A percentile compares a stretch with the other conserved stretches of the same genome.
phyloP scores from a whole-genome alignment of 768 basidiomycete species.

The Boletellus emodensis region DNA sequence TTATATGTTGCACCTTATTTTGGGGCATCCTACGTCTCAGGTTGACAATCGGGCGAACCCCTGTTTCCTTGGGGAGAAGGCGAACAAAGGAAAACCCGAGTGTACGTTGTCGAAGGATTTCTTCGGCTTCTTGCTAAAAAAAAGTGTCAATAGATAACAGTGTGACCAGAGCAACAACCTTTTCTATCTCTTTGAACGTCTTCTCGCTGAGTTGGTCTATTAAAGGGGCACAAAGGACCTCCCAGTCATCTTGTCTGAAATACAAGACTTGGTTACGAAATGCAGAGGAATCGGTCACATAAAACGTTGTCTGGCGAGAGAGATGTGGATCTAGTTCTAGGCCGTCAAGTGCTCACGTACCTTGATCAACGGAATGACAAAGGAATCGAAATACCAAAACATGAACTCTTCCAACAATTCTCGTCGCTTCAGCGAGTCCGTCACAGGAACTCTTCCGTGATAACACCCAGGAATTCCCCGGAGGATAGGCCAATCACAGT shows the following conservation, averaged over 20 bases:
- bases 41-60: slow-evolving; percentile 93
- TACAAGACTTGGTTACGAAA: slow-evolving; percentile 82
- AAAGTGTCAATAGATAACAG: background rate
- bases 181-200: slow-evolving; percentile 67
- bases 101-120: slow-evolving; percentile 63
- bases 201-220: slow-evolving; percentile 65
- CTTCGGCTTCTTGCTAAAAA: slow-evolving; percentile 57
- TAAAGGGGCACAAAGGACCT: slow-evolving; percentile 74
- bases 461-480: slow-evolving; percentile 31
- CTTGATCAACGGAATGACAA: slow-evolving; percentile 73
- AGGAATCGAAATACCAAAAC: slow-evolving; percentile 93
- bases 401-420: slow-evolving; percentile 83
- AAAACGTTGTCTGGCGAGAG: slow-evolving; percentile 74
- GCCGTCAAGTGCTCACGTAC: slow-evolving; percentile 37
- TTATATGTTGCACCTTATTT: slow-evolving; percentile 26
- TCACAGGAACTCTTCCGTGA: slow-evolving; percentile 52
- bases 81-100: slow-evolving; percentile 85
- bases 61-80: slow-evolving; percentile 90
- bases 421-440: slow-evolving; percentile 72
- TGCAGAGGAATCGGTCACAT: slow-evolving; percentile 87
- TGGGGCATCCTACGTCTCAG: slow-evolving; percentile 51
- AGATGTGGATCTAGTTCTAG: background rate
- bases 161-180: slow-evolving; percentile 39
- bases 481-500: slow-evolving; percentile 76
- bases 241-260: slow-evolving; percentile 95